Conservation (phyloP, 192 early-diverging fungal species). For the Coemansia furcata region DNA sequence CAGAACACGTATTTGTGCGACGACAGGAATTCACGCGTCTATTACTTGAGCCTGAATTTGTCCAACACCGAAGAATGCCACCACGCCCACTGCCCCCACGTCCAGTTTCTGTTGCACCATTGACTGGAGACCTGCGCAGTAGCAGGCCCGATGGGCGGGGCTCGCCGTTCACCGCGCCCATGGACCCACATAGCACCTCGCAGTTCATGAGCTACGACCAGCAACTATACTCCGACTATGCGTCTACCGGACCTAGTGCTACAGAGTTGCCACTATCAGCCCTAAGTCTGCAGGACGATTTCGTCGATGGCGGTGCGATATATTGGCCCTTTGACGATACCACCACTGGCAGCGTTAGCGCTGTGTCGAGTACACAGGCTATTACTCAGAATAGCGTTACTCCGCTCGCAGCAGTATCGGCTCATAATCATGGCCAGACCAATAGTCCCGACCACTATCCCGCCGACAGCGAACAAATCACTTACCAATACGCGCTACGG, state of each 20-base stretch:
- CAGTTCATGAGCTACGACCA: neutral
- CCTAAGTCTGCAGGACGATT: conserved; percentile 5
- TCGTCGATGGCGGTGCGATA: conserved; percentile 6
- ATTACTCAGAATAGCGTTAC: neutral
- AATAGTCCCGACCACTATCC: neutral
- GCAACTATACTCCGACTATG: neutral
- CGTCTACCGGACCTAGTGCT: neutral
- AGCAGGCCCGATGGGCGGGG: neutral
- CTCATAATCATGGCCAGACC: neutral
- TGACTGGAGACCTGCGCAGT: neutral
- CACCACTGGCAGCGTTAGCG: neutral
- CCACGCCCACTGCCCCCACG: conserved; percentile 8
- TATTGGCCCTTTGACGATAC: conserved; percentile 9
- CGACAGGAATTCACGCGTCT: neutral
- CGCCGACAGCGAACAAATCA: conserved; percentile 23
- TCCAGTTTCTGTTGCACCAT: neutral
- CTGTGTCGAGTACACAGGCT: neutral
- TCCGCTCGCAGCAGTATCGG: neutral
- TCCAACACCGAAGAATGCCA: conserved; percentile 1
- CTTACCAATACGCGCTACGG: conserved; percentile 54
- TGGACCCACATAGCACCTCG: neutral
- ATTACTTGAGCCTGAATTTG: neutral
- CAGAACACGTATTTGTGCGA: neutral
- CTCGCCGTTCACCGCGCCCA: neutral
- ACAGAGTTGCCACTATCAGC: neutral